Conservation (phyloP, 2,329 filamentous ascomycete species). For the Chrysoporthe deuterocubensis region DNA sequence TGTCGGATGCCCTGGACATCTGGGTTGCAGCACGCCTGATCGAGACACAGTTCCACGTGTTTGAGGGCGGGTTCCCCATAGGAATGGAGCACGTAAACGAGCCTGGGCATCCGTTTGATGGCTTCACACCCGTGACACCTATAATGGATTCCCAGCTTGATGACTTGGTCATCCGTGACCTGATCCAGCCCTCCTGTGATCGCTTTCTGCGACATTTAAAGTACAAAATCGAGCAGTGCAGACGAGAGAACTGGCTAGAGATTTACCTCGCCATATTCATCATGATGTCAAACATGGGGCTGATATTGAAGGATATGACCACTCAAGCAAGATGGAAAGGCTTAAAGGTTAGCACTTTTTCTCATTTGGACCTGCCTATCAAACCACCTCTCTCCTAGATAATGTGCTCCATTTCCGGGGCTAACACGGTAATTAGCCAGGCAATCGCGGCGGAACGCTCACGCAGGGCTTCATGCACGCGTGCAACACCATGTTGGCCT, state of each 20-base stretch:
- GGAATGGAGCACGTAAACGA: not conserved
- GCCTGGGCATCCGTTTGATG: not conserved
- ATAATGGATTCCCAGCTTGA: not conserved
- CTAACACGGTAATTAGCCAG: not conserved
- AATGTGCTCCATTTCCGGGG: too few relatives aligned
- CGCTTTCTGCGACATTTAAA: not conserved
- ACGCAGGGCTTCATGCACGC: slow-evolving; percentile 1
- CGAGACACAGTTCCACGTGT: not conserved
- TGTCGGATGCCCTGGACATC: not conserved
- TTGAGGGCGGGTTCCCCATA: not conserved
- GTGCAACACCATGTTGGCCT: not conserved
- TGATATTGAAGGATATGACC: not conserved
- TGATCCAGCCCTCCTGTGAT: not conserved
- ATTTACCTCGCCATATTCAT: not conserved
- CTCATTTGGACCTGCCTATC: too few relatives aligned
- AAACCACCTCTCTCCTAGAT: too few relatives aligned
- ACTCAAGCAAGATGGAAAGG: not conserved
- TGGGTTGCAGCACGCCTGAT: not conserved
- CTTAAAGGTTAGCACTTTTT: not conserved
- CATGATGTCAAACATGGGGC: slow-evolving; percentile 3
- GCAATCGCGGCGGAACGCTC: not conserved
- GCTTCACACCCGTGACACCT: not conserved
- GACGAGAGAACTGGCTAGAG: not conserved
- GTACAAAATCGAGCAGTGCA: not conserved
- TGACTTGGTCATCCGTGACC: slow-evolving; percentile 2